Base-by-base conservation (phyloP, 257 asterid species). In the Fraxinus cuspidata region DNA sequence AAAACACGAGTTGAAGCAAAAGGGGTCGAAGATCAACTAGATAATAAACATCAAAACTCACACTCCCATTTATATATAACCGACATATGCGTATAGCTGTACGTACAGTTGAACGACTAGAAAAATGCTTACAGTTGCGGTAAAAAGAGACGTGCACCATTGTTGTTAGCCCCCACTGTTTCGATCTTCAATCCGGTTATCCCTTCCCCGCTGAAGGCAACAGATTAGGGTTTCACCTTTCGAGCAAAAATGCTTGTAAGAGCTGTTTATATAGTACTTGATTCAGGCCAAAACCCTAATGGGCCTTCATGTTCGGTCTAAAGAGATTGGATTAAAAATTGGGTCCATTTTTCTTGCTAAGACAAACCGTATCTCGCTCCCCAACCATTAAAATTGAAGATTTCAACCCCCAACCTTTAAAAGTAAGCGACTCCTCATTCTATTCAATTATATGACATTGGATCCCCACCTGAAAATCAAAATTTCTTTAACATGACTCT, bases 141-240 rank as follows among this genome's bases (percentile, higher is more conserved):
- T 82, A 82, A 64, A 84, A 75, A 0, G 81, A 78, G 21, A 86
- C 90, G 85, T 84, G 88, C 65, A 84, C 90, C 90, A 86, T 86
- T 71, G 23, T 77, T 76, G 37, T 29, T 66, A 51, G 71, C 79
- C 74, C 78, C 66, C 77, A 65, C 28, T 69, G 83, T 25, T 63
- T 4, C 34, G 69, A 63, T 27, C 77, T 73, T 73, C 85, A 63
- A 25, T 38, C 82, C 87, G 16, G 32, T 38, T 78, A 75, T 78
- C 80, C n/a, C 78, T 68, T 40, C 70, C 70, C 40, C 13, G 51
- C 44, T 15, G 72, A 69, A 74, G 69, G 77, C 23, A 70, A 40
- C 11, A 12, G 40, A 19, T 66, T 53, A 79, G 84, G 79, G 80
- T 77, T 79, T 76, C 49, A 40, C 0, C 49, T 40, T 10, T 40